Percentiles rank a stretch among this genome's conserved stretches.
phyloP scores from a whole-genome alignment of 202 grass and related monocot species.

The Zizania palustris region DNA sequence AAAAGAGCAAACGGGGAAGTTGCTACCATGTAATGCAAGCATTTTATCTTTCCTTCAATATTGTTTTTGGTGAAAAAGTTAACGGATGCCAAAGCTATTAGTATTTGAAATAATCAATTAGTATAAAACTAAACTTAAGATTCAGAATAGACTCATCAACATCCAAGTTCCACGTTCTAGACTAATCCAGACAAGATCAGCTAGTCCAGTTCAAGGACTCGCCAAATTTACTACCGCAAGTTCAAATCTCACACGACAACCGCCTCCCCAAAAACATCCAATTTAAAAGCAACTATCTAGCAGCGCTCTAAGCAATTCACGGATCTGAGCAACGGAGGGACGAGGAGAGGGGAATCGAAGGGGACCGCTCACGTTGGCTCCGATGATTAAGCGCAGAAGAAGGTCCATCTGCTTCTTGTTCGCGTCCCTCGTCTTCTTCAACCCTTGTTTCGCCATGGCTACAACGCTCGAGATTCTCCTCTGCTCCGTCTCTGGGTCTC shows the following conservation, averaged over 20 bases:
- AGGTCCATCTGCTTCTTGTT: slow-evolving; percentile 85
- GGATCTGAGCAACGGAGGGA: slow-evolving; percentile 20
- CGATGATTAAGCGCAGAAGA: slow-evolving; percentile 72
- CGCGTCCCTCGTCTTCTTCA: slow-evolving; percentile 93
- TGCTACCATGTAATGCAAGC: background rate
- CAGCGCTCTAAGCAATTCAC: slow-evolving; percentile 20
- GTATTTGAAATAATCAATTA: background rate
- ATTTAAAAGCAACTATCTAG: slow-evolving; percentile 6
- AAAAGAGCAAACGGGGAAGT: background rate
- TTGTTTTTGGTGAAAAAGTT: background rate
- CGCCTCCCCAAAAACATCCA: background rate
- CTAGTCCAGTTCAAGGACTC: background rate
- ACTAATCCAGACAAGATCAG: background rate
- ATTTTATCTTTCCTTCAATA: slow-evolving; percentile 7
- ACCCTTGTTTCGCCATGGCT: slow-evolving; percentile 91
- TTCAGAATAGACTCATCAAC: background rate
- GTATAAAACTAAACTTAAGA: background rate
- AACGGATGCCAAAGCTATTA: background rate
- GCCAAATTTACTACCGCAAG: background rate
- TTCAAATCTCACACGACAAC: background rate
- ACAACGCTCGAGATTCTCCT: slow-evolving; percentile 19
- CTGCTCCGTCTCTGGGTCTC: background rate
- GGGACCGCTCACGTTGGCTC: slow-evolving; percentile 61
- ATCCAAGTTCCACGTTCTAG: background rate
- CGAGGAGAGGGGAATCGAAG: background rate